Percentiles rank a stretch among this genome's conserved stretches.
Conservation (phyloP, 768 basidiomycete genomes). For the Leccinum aurantiacum region DNA sequence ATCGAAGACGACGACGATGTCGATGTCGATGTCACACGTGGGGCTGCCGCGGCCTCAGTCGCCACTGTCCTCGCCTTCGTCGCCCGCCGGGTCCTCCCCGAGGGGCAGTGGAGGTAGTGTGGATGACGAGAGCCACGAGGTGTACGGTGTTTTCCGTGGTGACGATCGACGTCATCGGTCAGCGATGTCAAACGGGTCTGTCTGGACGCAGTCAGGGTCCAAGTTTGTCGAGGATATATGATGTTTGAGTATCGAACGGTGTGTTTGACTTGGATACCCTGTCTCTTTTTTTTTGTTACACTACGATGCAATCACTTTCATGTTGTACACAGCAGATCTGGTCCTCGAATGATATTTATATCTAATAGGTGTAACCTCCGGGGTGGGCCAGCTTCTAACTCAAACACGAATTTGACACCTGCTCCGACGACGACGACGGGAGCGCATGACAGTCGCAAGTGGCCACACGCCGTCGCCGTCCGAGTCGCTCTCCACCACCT, state of each 20-base stretch:
- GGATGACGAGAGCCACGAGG: slow-evolving; percentile 14
- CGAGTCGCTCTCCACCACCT: too few species aligned
- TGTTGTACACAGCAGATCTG: background rate
- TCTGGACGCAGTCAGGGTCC: slow-evolving; percentile 46
- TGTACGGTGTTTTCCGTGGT: background rate
- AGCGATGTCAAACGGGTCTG: slow-evolving; percentile 26
- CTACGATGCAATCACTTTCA: background rate
- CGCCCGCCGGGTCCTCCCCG: slow-evolving; percentile 13
- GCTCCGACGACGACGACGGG: too few species aligned
- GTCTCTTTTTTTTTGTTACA: background rate
- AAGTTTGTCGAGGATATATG: slow-evolving; percentile 46
- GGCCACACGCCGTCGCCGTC: too few species aligned
- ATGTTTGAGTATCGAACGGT: background rate
- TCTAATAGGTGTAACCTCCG: background rate
- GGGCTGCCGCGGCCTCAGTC: slow-evolving; percentile 27
- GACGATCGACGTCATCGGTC: slow-evolving; percentile 23
- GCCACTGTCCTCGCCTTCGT: slow-evolving; percentile 27
- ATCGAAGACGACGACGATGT: slow-evolving; percentile 10
- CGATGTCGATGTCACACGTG: slow-evolving; percentile 3
- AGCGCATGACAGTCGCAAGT: too few species aligned
- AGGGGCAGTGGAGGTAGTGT: slow-evolving; percentile 19
- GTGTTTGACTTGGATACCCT: background rate
- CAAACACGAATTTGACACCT: too few species aligned
- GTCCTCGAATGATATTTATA: background rate
- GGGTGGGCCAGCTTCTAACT: background rate